Evolutionary conservation across 345 rosid species (phyloP).

Genomic region (Xanthoceras sorbifolium): DNA sequence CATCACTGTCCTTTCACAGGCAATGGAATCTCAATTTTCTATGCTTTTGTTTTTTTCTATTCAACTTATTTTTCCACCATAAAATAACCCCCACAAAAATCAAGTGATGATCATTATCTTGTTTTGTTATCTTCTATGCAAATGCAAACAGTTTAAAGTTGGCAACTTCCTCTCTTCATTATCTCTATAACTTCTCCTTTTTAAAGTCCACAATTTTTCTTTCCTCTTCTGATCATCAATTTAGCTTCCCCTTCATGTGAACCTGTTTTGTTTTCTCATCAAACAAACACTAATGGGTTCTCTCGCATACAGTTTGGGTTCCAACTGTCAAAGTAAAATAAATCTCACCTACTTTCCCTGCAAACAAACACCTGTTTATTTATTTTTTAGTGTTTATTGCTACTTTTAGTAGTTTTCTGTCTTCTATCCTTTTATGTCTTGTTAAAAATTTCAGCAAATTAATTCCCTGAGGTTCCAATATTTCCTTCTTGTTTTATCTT

Average conservation of each 20-base stretch:
- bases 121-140: constrained; percentile 21
- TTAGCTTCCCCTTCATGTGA: not conserved
- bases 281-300: constrained; percentile 1
- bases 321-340: not conserved
- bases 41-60: not conserved
- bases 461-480: constrained; percentile 20
- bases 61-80: constrained; percentile 33
- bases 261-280: not conserved
- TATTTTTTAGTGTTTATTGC: not conserved
- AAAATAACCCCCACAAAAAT: not conserved
- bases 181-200: not conserved
- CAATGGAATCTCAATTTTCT: constrained; percentile 23
- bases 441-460: not conserved
- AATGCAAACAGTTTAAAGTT: constrained; percentile 11
- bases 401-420: not conserved
- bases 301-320: not conserved
- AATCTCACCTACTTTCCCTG: not conserved
- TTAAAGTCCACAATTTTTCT: not conserved
- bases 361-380: not conserved
- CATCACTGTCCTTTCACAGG: constrained; percentile 23
- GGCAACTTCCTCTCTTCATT: not conserved
- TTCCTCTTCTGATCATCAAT: not conserved
- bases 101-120: constrained; percentile 18
- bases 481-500: constrained; percentile 7
- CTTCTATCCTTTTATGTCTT: not conserved